phyloP scores from a whole-genome alignment of 495 filamentous ascomycete species.

The Penicillium soppii region DNA sequence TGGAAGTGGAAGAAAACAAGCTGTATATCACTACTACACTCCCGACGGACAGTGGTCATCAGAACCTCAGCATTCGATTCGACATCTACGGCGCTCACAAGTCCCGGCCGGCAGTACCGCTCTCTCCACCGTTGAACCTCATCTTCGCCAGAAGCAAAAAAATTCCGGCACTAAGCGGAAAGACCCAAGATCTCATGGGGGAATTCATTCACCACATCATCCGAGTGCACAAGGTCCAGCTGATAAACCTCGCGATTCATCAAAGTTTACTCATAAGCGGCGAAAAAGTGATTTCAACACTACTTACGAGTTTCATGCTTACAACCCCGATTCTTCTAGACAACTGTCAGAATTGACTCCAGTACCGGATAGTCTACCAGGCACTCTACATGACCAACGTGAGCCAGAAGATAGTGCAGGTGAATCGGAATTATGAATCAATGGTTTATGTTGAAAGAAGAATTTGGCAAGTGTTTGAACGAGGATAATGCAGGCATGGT shows the following conservation, averaged over 20 bases:
- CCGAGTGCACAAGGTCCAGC: neutral
- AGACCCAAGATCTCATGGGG: constrained; percentile 34
- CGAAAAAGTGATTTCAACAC: constrained; percentile 7
- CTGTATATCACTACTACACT: neutral
- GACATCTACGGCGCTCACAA: constrained; percentile 18
- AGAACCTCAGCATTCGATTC: too few species aligned
- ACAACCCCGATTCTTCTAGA: neutral
- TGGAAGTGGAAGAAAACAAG: neutral
- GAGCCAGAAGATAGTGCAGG: too few species aligned
- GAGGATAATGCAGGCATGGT: too few species aligned
- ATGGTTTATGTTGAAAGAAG: too few species aligned
- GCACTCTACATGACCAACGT: too few species aligned
- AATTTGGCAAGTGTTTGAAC: too few species aligned
- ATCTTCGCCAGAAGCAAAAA: constrained; percentile 33
- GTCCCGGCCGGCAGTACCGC: constrained; percentile 22
- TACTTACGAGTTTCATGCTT: neutral
- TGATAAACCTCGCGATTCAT: too few species aligned
- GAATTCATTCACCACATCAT: constrained; percentile 35
- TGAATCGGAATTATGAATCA: too few species aligned
- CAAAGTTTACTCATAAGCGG: neutral
- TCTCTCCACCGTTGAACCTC: constrained; percentile 17
- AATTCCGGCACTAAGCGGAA: constrained; percentile 45
- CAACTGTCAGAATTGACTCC: neutral
- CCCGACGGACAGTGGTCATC: neutral
- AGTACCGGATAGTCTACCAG: neutral